Conservation (phyloP, 1,139 yeast species). For the Yamadazyma diddensiae region DNA sequence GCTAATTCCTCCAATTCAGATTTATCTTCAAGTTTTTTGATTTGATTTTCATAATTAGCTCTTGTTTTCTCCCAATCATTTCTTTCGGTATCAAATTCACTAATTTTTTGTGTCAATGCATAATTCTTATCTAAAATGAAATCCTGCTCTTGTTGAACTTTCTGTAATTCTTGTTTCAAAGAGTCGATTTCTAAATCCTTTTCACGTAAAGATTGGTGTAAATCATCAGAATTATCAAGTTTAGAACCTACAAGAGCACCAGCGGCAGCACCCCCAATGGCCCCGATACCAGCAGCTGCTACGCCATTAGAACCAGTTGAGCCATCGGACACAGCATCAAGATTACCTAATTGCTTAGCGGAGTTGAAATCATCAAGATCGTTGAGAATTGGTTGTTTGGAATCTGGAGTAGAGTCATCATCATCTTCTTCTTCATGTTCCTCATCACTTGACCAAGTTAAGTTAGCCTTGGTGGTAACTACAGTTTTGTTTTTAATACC, state of each 20-base stretch:
- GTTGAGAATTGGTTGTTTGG: background rate
- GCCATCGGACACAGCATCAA: conserved; percentile 1
- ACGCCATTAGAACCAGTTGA: conserved; percentile 2
- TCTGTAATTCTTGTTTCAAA: conserved; percentile 14
- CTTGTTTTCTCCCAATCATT: conserved; percentile 7
- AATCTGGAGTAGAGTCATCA: background rate
- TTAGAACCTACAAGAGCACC: conserved; percentile 1
- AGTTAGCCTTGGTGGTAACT: conserved; percentile 72
- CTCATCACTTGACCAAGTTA: conserved; percentile 83
- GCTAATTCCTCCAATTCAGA: conserved; percentile 11
- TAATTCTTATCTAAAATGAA: conserved; percentile 9
- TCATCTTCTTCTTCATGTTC: conserved; percentile 32
- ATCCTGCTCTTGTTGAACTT: conserved; percentile 12
- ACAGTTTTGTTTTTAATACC: conserved; percentile 61
- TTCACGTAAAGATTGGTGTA: background rate
- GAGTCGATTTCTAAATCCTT: conserved; percentile 1
- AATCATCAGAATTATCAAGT: background rate
- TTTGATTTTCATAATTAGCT: conserved; percentile 7
- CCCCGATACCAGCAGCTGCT: conserved; percentile 2
- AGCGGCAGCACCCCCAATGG: conserved; percentile 2
- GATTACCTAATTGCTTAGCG: background rate
- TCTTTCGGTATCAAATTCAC: conserved; percentile 7
- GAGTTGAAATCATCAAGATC: background rate
- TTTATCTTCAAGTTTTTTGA: conserved; percentile 8
- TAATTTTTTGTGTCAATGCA: conserved; percentile 11